phyloP scores from a whole-genome alignment of 2,329 filamentous ascomycete species.

The Paecilomyces sp. region DNA sequence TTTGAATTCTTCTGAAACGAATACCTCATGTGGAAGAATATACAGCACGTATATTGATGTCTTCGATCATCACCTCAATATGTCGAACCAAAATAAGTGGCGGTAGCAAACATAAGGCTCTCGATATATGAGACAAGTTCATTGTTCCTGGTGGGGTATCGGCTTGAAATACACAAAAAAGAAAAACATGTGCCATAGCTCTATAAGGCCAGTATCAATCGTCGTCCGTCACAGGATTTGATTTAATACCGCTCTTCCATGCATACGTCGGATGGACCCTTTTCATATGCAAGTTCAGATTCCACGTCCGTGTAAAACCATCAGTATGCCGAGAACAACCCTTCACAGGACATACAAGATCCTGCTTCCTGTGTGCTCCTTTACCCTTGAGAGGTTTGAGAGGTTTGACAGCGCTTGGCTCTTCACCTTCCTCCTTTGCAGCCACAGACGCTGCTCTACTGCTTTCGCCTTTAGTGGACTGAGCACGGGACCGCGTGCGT shows the following conservation, averaged over 20 bases:
- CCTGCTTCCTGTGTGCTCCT: conserved; percentile 18
- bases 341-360: conserved; percentile 24
- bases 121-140: too few relatives aligned
- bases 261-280: conserved; percentile 17
- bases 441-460: not conserved
- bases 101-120: too few relatives aligned
- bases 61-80: too few relatives aligned
- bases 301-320: conserved; percentile 30
- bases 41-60: too few relatives aligned
- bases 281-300: conserved; percentile 29
- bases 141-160: too few relatives aligned
- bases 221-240: not conserved
- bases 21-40: too few relatives aligned
- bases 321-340: conserved; percentile 20
- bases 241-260: not conserved
- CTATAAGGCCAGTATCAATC: not conserved
- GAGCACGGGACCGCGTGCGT: not conserved
- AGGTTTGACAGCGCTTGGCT: not conserved
- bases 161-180: too few relatives aligned
- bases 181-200: not conserved
- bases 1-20: too few relatives aligned
- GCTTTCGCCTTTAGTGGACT: not conserved
- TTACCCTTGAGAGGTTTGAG: conserved; percentile 10
- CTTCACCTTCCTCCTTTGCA: conserved; percentile 1
- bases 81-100: too few relatives aligned